These are phyloP conservation scores for Nigrospora oryzae DNA, from an alignment of 2,329 filamentous ascomycete species.

Conservation along the genomic window DNA sequence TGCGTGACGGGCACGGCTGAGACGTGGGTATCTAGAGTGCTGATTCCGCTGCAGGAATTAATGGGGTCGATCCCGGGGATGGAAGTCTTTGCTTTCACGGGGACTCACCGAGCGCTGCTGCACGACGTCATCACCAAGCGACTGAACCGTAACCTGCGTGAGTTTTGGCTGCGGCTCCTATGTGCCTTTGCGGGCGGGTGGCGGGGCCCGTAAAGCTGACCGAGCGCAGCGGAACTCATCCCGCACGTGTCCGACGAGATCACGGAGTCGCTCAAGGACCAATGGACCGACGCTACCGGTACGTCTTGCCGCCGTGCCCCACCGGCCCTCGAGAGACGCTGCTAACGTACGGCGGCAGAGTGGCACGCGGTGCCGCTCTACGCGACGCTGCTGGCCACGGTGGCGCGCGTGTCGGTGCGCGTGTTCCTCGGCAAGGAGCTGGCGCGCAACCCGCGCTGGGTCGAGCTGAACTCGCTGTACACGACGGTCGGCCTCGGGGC, in stretches of 20 bases:
- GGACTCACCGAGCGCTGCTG: neutral
- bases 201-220: neutral
- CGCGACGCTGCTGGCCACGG: neutral
- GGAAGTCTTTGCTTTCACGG: neutral
- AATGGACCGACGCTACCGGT: neutral
- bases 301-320: neutral
- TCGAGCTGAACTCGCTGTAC: slow-evolving; percentile 7
- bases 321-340: neutral
- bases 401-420: slow-evolving; percentile 8
- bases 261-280: neutral
- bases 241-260: neutral
- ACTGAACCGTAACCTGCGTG: neutral
- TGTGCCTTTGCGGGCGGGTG: too few species aligned
- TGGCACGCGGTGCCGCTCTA: neutral
- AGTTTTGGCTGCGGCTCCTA: neutral
- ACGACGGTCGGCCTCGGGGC: slow-evolving; percentile 1
- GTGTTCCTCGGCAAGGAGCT: slow-evolving; percentile 12
- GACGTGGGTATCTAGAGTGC: neutral
- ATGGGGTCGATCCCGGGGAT: neutral
- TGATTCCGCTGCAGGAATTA: neutral
- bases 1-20: neutral
- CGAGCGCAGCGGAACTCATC: neutral
- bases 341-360: neutral
- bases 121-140: neutral
- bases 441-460: slow-evolving; percentile 10